Evolutionary conservation across 306 rosid genomes (phyloP).

Genomic region (Sindora glabra): DNA sequence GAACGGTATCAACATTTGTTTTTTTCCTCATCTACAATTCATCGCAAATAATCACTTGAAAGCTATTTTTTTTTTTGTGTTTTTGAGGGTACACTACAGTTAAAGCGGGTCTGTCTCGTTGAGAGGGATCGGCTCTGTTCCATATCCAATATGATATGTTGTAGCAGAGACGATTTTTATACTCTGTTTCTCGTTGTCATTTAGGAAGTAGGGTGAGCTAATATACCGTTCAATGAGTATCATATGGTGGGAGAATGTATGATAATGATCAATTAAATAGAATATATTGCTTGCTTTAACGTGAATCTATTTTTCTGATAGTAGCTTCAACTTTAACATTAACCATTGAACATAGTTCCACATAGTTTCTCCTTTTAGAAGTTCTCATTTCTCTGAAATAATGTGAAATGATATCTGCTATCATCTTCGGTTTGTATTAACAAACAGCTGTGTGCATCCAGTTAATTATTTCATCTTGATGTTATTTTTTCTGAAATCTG

Average conservation of each 20-base stretch:
- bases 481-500: not conserved
- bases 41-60: no score
- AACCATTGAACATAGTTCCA: no score
- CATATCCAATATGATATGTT: not conserved
- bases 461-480: no score
- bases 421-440: not conserved
- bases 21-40: no score
- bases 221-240: not conserved
- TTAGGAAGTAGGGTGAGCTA: not conserved
- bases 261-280: not conserved
- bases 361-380: not conserved
- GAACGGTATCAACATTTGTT: no score
- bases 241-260: not conserved
- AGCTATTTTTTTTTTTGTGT: no score
- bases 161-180: not conserved
- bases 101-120: not conserved
- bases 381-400: not conserved
- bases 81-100: not conserved
- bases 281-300: no score
- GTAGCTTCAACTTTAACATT: no score
- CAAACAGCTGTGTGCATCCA: not conserved
- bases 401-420: slow-evolving; percentile 7
- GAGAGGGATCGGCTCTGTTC: not conserved
- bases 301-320: no score
- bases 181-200: not conserved